phyloP scores from a whole-genome alignment of 2,329 filamentous ascomycete species.

The Achaetomium macrosporum region DNA sequence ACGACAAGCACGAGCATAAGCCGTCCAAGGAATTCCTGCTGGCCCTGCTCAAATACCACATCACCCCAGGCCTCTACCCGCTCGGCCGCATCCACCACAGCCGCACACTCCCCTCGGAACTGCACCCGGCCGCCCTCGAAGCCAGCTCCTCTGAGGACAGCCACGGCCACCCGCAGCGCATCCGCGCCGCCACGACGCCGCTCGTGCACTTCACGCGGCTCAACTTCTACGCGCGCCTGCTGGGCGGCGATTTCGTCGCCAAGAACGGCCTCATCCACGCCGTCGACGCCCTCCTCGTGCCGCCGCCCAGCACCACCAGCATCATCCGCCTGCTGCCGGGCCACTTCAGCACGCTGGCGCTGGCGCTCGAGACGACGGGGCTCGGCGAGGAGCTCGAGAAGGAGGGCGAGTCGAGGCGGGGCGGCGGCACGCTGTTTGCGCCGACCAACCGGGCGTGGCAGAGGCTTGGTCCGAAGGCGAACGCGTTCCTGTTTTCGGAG shows the following conservation, averaged over 20 bases:
- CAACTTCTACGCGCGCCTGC: conserved; percentile 70
- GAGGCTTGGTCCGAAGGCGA: conserved; percentile 64
- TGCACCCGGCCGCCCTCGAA: conserved; percentile 55
- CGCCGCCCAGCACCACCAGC: conserved; percentile 57
- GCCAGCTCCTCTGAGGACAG: background rate
- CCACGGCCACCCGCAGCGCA: conserved; percentile 58
- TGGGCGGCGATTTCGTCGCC: conserved; percentile 60
- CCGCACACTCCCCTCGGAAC: conserved; percentile 68
- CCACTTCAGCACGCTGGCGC: conserved; percentile 71
- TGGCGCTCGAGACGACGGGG: conserved; percentile 69
- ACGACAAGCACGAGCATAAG: conserved; percentile 30
- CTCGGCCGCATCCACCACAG: conserved; percentile 59
- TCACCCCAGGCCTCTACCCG: conserved; percentile 62
- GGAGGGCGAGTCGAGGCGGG: conserved; percentile 39
- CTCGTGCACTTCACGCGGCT: conserved; percentile 55
- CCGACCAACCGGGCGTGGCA: conserved; percentile 77
- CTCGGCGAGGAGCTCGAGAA: conserved; percentile 50
- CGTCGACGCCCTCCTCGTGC: conserved; percentile 67
- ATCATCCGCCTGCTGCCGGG: conserved; percentile 60
- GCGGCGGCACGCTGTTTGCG: conserved; percentile 72
- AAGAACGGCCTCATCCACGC: conserved; percentile 79
- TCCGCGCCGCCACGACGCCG: conserved; percentile 51
- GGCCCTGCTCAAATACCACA: conserved; percentile 67
- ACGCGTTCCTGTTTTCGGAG: conserved; percentile 79
- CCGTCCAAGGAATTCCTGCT: conserved; percentile 66